These are phyloP conservation scores for Populus hybrid DNA, from an alignment of 441 rosid genomes.

Conservation along the genomic window DNA sequence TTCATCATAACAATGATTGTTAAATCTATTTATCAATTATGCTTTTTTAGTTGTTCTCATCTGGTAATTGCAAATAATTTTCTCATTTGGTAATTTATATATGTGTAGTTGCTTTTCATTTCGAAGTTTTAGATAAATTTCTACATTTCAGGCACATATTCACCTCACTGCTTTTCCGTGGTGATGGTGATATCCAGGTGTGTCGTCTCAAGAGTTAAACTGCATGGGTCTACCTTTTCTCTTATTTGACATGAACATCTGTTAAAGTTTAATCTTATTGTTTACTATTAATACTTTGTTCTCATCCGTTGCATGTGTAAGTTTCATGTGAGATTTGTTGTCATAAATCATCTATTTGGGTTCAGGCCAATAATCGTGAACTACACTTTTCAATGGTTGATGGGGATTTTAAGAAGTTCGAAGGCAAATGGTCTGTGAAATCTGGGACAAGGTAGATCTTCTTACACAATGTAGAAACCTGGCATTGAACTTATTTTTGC, in stretches of 20 bases:
- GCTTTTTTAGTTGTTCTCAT: background rate
- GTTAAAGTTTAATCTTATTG: background rate
- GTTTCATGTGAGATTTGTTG: constrained; percentile 5
- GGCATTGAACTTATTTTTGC: constrained; percentile 9
- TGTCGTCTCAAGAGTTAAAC: background rate
- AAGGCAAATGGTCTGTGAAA: constrained; percentile 89
- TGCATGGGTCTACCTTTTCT: background rate
- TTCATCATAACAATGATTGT: background rate
- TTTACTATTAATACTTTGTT: background rate
- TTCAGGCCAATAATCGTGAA: constrained; percentile 65
- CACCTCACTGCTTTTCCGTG: background rate
- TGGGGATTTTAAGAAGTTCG: constrained; percentile 98
- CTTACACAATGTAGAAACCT: constrained; percentile 8
- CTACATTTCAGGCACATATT: background rate
- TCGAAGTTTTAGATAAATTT: background rate
- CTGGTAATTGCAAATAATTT: background rate
- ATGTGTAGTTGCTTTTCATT: background rate
- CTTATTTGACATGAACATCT: background rate
- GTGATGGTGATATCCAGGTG: background rate
- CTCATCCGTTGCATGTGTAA: constrained; percentile 3
- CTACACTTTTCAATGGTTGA: constrained; percentile 94
- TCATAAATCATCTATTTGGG: constrained; percentile 6
- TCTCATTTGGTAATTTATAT: background rate
- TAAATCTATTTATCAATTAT: background rate
- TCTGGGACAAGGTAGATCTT: constrained; percentile 63